These are phyloP conservation scores for Serpula lacrymans DNA, from an alignment of 768 basidiomycete species.

Conservation along the genomic window DNA sequence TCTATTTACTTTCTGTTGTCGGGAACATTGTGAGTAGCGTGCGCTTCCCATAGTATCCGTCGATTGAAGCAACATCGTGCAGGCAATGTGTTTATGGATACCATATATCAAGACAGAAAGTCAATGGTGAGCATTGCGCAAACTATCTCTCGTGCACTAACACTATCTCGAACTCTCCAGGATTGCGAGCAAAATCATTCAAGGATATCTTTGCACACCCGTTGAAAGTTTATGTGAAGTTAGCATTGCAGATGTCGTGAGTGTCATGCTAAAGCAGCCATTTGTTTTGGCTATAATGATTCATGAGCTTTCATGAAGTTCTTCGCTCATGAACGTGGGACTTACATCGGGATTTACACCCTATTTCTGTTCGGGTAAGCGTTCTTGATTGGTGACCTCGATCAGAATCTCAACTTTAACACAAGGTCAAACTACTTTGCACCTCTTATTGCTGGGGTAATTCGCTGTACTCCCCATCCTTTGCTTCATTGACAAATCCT, in stretches of 20 bases:
- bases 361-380: constrained; percentile 16
- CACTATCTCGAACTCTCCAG: background rate
- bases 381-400: background rate
- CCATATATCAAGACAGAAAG: constrained; percentile 16
- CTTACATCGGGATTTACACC: constrained; percentile 16
- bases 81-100: constrained; percentile 17
- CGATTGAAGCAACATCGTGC: background rate
- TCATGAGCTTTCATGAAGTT: constrained; percentile 4
- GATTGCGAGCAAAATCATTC: constrained; percentile 17
- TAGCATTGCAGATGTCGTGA: constrained; percentile 15
- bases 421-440: constrained; percentile 19
- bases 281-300: background rate
- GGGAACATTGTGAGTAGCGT: constrained; percentile 10
- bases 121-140: constrained; percentile 10
- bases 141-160: background rate
- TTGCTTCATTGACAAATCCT: background rate
- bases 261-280: background rate
- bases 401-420: too few species aligned
- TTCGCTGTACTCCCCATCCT: background rate
- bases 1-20: constrained; percentile 15
- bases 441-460: constrained; percentile 16
- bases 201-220: constrained; percentile 18
- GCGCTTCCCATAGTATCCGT: background rate
- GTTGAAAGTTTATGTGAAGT: constrained; percentile 20
- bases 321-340: constrained; percentile 18